These are phyloP conservation scores for Zygoascus hellenicus DNA, from an alignment of 1,139 yeast genomes.

Conservation along the genomic window DNA sequence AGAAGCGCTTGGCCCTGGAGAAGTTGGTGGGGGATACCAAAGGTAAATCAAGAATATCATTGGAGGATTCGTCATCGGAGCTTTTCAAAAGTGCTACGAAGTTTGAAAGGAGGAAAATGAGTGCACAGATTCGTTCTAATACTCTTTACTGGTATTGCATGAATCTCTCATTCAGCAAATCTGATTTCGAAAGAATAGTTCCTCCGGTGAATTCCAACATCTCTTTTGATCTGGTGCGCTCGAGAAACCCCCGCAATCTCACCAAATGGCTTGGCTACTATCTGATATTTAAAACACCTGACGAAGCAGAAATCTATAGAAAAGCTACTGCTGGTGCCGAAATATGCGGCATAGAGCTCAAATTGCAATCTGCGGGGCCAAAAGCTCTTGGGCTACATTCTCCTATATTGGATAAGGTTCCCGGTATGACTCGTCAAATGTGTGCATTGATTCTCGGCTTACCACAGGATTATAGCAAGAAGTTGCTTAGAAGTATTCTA, in stretches of 20 bases:
- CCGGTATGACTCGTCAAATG: constrained; percentile 25
- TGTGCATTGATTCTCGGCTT: constrained; percentile 38
- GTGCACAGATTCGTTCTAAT: constrained; percentile 19
- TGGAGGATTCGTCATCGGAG: no score
- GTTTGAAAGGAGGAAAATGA: constrained; percentile 4
- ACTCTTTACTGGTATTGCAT: constrained; percentile 33
- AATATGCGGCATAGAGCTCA: constrained; percentile 47
- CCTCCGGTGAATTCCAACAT: constrained; percentile 24
- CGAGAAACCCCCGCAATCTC: constrained; percentile 44
- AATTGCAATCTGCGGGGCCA: constrained; percentile 40
- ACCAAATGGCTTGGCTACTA: constrained; percentile 46
- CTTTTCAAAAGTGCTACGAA: constrained; percentile 1
- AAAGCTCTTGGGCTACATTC: constrained; percentile 26
- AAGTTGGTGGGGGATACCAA: no score
- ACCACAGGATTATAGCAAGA: constrained; percentile 32
- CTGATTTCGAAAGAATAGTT: constrained; percentile 32
- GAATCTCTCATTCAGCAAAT: constrained; percentile 27
- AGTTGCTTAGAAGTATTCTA: constrained; percentile 32
- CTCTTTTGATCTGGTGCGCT: constrained; percentile 37
- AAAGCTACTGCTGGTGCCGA: constrained; percentile 45
- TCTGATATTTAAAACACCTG: constrained; percentile 43
- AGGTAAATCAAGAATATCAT: no score
- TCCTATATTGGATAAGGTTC: constrained; percentile 27
- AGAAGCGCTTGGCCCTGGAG: no score
- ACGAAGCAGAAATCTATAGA: constrained; percentile 48